phyloP scores from a whole-genome alignment of 345 rosid genomes.

The Acer yangbiense region DNA sequence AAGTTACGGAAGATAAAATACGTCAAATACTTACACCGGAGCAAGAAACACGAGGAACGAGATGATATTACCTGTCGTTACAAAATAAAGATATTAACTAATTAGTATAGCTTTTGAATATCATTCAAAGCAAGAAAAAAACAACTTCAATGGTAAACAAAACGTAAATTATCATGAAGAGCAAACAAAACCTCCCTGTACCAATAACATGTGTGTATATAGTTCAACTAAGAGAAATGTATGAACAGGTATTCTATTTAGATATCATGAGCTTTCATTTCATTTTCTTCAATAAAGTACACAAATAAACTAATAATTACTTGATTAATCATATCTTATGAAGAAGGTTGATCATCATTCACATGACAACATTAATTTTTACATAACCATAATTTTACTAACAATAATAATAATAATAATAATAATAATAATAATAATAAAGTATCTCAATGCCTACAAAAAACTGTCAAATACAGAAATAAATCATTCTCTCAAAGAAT shows the following conservation, averaged over 20 bases:
- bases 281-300: background rate
- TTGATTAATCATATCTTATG: background rate
- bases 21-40: slow-evolving; percentile 64
- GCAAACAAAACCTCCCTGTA: background rate
- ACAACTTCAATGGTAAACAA: background rate
- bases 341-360: slow-evolving; percentile 16
- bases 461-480: background rate
- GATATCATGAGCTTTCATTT: background rate
- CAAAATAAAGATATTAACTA: background rate
- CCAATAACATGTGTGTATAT: background rate
- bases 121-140: too few species aligned
- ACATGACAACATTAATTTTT: background rate
- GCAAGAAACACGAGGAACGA: slow-evolving; percentile 77
- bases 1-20: background rate
- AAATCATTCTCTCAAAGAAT: background rate
- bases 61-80: slow-evolving; percentile 65
- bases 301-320: too few species aligned
- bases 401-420: background rate
- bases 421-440: background rate
- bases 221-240: background rate
- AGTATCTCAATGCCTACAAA: background rate
- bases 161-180: background rate
- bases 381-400: too few species aligned
- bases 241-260: too few species aligned
- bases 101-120: background rate